Conservation (phyloP, 345 rosid genomes). For the Rhizophora apiculata region DNA sequence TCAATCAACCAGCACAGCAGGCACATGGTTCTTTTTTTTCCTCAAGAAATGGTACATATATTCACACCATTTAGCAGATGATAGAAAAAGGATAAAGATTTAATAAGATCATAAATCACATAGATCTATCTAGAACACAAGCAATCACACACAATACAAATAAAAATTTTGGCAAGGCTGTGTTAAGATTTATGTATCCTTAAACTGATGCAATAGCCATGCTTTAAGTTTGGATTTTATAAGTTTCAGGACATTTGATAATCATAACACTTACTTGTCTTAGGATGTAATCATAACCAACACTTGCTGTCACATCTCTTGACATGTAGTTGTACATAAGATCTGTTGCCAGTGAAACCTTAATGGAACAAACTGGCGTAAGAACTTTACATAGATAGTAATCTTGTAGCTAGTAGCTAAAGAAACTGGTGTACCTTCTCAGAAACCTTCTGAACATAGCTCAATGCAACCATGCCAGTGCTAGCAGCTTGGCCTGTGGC, state of each 20-base stretch:
- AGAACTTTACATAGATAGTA: slow-evolving; percentile 1
- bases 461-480: slow-evolving; percentile 75
- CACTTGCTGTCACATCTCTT: slow-evolving; percentile 81
- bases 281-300: slow-evolving; percentile 92
- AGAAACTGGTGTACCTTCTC: slow-evolving; percentile 60
- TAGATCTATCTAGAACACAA: too few species aligned
- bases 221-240: neutral
- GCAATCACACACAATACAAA: too few species aligned
- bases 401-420: neutral
- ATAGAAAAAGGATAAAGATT: too few species aligned
- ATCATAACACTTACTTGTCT: slow-evolving; percentile 64
- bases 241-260: slow-evolving; percentile 1
- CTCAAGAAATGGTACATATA: too few species aligned
- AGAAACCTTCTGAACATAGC: slow-evolving; percentile 95
- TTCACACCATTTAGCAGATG: too few species aligned
- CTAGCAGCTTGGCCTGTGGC: slow-evolving; percentile 92
- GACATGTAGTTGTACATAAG: slow-evolving; percentile 85
- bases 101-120: too few species aligned
- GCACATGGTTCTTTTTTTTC: too few species aligned
- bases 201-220: neutral
- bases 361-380: slow-evolving; percentile 13
- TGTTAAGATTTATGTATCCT: neutral
- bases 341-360: slow-evolving; percentile 95
- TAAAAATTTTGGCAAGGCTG: too few species aligned
- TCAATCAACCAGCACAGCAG: too few species aligned